Evolutionary conservation across 495 filamentous ascomycete genomes (phyloP).

Genomic region (Daldinia grandis): DNA sequence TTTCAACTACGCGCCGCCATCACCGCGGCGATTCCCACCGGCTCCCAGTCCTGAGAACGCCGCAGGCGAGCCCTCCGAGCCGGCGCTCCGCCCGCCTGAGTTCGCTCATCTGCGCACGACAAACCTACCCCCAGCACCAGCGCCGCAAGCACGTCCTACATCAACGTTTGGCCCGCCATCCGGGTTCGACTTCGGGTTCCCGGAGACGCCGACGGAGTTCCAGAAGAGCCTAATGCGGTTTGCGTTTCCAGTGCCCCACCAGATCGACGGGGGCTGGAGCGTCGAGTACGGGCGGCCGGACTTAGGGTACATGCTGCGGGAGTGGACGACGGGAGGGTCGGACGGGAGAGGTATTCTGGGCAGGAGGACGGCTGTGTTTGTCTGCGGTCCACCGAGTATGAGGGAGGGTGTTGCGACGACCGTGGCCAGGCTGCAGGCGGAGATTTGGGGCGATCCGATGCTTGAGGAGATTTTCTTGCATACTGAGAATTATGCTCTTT

Average conservation of each 20-base stretch:
- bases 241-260: constrained; percentile 73
- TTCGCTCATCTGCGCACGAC: constrained; percentile 61
- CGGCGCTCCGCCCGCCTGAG: constrained; percentile 52
- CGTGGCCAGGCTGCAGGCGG: constrained; percentile 81
- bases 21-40: constrained; percentile 45
- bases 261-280: constrained; percentile 82
- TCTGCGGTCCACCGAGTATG: constrained; percentile 90
- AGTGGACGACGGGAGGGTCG: constrained; percentile 70
- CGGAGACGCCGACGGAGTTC: constrained; percentile 76
- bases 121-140: constrained; percentile 45
- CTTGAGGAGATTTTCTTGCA: constrained; percentile 94
- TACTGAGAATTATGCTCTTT: constrained; percentile 93
- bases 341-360: constrained; percentile 75
- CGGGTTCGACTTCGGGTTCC: constrained; percentile 79
- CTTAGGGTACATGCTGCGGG: constrained; percentile 80
- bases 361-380: constrained; percentile 86
- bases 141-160: constrained; percentile 44
- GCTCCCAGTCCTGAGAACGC: neutral
- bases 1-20: constrained; percentile 62
- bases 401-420: constrained; percentile 83
- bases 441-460: constrained; percentile 78
- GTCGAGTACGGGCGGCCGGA: constrained; percentile 95
- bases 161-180: constrained; percentile 57
- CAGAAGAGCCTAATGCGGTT: constrained; percentile 87
- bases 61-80: constrained; percentile 5